A percentile compares a stretch with the other conserved stretches of the same genome.
These are phyloP conservation scores for Apiospora saccharicola DNA, from an alignment of 2,329 filamentous ascomycete species.

Conservation along the genomic window DNA sequence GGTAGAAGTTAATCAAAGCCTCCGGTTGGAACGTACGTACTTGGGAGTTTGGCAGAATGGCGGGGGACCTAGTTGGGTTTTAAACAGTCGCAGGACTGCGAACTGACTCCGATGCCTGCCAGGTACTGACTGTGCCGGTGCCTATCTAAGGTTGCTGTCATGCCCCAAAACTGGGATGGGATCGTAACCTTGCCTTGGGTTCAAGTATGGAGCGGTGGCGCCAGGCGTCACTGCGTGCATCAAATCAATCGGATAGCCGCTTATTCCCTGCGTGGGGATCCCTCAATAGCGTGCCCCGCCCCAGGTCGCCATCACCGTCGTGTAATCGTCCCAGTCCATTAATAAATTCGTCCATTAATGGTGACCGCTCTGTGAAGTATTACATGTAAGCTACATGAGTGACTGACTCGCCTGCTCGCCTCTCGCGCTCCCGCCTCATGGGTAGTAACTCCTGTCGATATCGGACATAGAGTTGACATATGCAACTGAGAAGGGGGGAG, in stretches of 20 bases:
- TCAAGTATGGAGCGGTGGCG: conserved; percentile 13
- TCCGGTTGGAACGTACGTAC: conserved; percentile 12
- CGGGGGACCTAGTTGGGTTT: conserved; percentile 18
- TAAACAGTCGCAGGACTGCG: conserved; percentile 11
- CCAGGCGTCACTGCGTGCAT: conserved; percentile 19
- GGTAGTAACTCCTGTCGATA: neutral
- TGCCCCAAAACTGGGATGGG: conserved; percentile 19
- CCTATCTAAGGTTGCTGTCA: conserved; percentile 16
- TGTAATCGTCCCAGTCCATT: neutral
- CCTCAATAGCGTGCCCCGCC: conserved; percentile 12
- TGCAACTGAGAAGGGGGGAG: neutral
- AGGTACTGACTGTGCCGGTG: conserved; percentile 10
- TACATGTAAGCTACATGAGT: conserved; percentile 1
- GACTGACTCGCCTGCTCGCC: conserved; percentile 12
- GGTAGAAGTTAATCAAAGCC: neutral
- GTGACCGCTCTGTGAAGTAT: conserved; percentile 9
- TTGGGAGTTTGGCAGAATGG: neutral
- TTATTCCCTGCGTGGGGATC: conserved; percentile 9
- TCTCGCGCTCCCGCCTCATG: neutral
- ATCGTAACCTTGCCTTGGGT: conserved; percentile 13
- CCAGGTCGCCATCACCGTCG: conserved; percentile 13
- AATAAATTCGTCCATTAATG: neutral
- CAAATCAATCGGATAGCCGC: conserved; percentile 16
- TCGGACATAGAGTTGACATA: neutral
- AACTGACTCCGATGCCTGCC: conserved; percentile 2